These are phyloP conservation scores for Rubia yunnanensis DNA, from an alignment of 257 asterid genomes.

Conservation along the genomic window DNA sequence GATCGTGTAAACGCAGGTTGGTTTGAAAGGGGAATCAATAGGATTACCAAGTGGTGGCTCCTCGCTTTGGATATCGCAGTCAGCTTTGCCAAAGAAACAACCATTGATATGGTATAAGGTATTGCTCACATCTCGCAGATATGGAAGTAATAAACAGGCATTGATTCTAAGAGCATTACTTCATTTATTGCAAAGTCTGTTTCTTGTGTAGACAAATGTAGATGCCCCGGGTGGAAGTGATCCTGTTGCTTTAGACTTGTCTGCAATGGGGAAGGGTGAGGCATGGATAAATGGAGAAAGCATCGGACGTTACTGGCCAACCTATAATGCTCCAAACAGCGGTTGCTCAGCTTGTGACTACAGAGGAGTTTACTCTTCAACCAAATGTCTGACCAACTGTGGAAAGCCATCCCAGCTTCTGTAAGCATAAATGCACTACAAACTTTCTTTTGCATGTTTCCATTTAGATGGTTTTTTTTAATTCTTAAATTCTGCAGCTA, in stretches of 20 bases:
- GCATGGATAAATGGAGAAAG: conserved; percentile 95
- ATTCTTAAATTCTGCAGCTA: conserved; percentile 38
- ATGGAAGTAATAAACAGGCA: neutral
- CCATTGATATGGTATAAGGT: conserved; percentile 95
- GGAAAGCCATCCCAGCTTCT: conserved; percentile 78
- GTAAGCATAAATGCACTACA: conserved; percentile 35
- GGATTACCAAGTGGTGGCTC: conserved; percentile 55
- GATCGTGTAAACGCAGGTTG: conserved; percentile 41
- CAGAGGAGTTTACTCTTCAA: conserved; percentile 46
- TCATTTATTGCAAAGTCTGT: neutral
- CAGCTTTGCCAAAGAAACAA: conserved; percentile 62
- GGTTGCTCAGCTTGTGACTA: conserved; percentile 66
- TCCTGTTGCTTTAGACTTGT: conserved; percentile 69
- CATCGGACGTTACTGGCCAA: conserved; percentile 93
- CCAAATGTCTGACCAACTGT: conserved; percentile 63
- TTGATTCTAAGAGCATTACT: neutral
- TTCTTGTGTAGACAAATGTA: conserved; percentile 40
- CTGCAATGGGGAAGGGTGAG: conserved; percentile 76
- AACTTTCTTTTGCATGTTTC: neutral
- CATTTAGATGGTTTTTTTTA: neutral
- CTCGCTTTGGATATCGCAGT: conserved; percentile 52
- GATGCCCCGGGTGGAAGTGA: conserved; percentile 62
- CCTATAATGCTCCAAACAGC: conserved; percentile 31
- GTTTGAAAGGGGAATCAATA: conserved; percentile 67
- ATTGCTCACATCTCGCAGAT: conserved; percentile 3